Percentiles rank a stretch among this genome's conserved stretches.
Evolutionary conservation across 345 rosid genomes (phyloP).

Genomic region (Citrus cavaleriei): DNA sequence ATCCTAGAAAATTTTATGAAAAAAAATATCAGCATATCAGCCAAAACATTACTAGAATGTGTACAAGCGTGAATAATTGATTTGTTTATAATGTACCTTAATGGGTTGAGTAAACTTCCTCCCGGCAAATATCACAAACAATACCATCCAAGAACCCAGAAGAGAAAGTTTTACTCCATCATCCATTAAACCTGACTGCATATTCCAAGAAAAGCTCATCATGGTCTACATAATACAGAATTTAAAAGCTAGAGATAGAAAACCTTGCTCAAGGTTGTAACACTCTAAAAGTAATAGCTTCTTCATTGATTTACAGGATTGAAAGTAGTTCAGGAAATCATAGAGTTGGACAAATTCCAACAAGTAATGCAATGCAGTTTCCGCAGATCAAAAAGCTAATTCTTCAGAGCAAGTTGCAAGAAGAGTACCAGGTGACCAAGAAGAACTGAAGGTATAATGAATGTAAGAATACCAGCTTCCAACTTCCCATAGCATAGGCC

Average conservation of each 20-base stretch:
- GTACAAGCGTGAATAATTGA: neutral
- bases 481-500: conserved; percentile 96
- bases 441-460: conserved; percentile 78
- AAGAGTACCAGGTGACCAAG: conserved; percentile 82
- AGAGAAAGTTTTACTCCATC: conserved; percentile 60
- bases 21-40: conserved; percentile 14
- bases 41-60: neutral
- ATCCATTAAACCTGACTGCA: conserved; percentile 79
- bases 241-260: neutral
- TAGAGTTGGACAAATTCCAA: neutral
- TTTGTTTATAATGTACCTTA: conserved; percentile 44
- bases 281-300: neutral
- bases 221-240: neutral
- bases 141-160: conserved; percentile 82
- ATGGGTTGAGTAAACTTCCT: conserved; percentile 91
- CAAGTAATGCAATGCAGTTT: neutral
- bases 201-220: conserved; percentile 14
- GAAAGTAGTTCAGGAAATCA: neutral
- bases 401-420: neutral
- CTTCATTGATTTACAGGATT: neutral
- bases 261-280: neutral
- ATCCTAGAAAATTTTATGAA: conserved; percentile 46
- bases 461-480: conserved; percentile 88
- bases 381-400: neutral
- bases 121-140: conserved; percentile 80